These are phyloP conservation scores for Pontederia crassipes DNA, from an alignment of 176 grass and related monocot species.

Conservation along the genomic window DNA sequence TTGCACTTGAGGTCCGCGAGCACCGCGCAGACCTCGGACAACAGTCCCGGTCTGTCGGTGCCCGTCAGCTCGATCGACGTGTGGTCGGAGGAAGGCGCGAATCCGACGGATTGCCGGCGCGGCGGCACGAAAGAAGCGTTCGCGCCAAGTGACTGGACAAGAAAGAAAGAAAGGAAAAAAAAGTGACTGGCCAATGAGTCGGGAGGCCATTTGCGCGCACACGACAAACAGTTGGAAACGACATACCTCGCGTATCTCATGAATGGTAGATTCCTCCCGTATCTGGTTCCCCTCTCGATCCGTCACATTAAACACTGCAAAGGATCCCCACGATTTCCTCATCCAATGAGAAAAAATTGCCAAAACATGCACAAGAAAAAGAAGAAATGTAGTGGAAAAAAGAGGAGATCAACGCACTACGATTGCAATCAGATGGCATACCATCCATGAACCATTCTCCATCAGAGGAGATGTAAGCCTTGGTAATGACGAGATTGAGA, in stretches of 20 bases:
- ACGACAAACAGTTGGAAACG: neutral
- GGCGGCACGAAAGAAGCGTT: slow-evolving; percentile 48
- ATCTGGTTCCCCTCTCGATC: slow-evolving; percentile 2
- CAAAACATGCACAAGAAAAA: no score
- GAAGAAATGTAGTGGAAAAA: no score
- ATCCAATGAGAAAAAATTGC: no score
- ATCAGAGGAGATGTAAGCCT: slow-evolving; percentile 72
- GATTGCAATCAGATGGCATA: slow-evolving; percentile 2
- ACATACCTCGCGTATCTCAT: neutral
- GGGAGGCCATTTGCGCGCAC: neutral
- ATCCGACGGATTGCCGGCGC: slow-evolving; percentile 34
- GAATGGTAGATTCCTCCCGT: neutral
- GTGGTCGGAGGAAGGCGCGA: slow-evolving; percentile 36
- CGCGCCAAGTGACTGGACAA: slow-evolving; percentile 44
- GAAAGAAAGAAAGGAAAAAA: neutral
- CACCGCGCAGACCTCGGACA: slow-evolving; percentile 70
- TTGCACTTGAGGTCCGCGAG: slow-evolving; percentile 66
- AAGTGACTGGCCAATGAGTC: no score
- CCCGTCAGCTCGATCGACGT: slow-evolving; percentile 64
- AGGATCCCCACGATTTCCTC: neutral
- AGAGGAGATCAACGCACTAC: no score
- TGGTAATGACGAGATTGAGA: slow-evolving; percentile 60
- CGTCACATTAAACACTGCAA: slow-evolving; percentile 2
- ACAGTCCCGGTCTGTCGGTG: slow-evolving; percentile 55
- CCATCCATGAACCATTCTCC: slow-evolving; percentile 90